Evolutionary conservation across 208 protist species (phyloP), one percentile per base, ranked within the genome.

Genomic region (Trypanosomatidae sp.): DNA sequence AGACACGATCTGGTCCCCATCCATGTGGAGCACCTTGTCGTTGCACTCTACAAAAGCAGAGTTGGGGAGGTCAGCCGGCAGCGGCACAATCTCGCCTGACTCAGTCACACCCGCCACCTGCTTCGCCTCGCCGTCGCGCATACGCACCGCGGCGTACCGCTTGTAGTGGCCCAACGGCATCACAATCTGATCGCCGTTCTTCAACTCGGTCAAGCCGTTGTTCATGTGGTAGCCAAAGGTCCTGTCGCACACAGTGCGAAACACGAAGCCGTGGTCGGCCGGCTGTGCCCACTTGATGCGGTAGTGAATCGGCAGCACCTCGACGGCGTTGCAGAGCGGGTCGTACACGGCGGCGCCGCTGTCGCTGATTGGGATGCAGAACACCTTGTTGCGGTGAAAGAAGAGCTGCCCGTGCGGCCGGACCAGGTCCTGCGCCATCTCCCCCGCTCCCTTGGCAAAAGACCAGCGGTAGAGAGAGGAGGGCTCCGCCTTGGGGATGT

Each of bases 191-290:
- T 64, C 49, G 15, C 53, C 74, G 41, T 46, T 36, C 13, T 25
- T 53, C 56, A 93, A 73, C 22, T 77, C 72, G 4, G 49, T 82
- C 22, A 83, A 19, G n/a, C 87, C 87, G 6, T 87, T 68, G 71
- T 79, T 94, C 56, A 93, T 91, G 56, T 92, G 80, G 73, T 85
- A 94, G 33, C 81, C 85, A 52, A 81, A 90, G 10, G 91, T 62
- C 44, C 56, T 68, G n/a, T 80, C 70, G 30, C 69, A 49, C 28
- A 58, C 71, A 62, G 79, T 74, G 4, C 74, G 55, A 70, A 94
- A 80, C 3, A 94, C 89, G 81, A 96, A 94, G 1, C 91, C 91
- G 66, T 96, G 84, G 41, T 82, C 84, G 0, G 84, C 86, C 19
- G 84, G 71, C 41, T 87, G 78, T 15, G 86, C 79, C 50, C 82